Evolutionary conservation across 805 yeast genomes (phyloP), one percentile per base, ranked within the genome.

Genomic region (Saccharomycopsis babjevae): DNA sequence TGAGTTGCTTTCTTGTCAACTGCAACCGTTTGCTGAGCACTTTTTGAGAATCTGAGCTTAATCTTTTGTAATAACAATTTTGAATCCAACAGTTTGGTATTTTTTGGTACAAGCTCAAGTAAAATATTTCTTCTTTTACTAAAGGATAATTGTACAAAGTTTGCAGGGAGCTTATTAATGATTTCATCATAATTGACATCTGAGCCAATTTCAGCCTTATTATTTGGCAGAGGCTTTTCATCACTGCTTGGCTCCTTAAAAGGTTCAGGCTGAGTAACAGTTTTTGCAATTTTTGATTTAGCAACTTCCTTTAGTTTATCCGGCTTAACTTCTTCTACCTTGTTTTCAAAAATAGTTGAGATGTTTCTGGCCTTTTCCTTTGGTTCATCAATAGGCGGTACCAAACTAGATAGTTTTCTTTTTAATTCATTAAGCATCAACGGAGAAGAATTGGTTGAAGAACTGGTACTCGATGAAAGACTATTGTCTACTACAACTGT

Each of bases 61-160:
- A 68, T 66, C 58, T 67, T 68, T 16, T 61, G 68, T 69, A 70
- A 73, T 63, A 68, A 67, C 30, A 67, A 62, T 64, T 71, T 72
- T 57, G 73, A 71, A 61, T 73, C 73, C 18, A 63, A 59, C 40
- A 59, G 59, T 30, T 62, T 50, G 18, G 71, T 74, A 25, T 68
- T 66, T 10, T 61, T 61, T 8, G 79, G 78, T 18, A 73, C 68
- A n/a, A 73, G 50, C 18, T 73, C 74, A 15, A 69, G 55, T 61
- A 76, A 60, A 1, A 74, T 62, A 64, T 75, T 81, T 61, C 82
- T 79, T 59, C 89, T 72, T 66, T 81, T 85, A 1, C 87, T 81
- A 67, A 83, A 83, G 0, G 88, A 87, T 62, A 83, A 71, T 28
- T 78, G 79, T 61, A 76, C 73, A 67, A 83, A 84, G 66, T 83